phyloP scores from a whole-genome alignment of 1,284 basidiomycete genomes.

The Pterula multifida region DNA sequence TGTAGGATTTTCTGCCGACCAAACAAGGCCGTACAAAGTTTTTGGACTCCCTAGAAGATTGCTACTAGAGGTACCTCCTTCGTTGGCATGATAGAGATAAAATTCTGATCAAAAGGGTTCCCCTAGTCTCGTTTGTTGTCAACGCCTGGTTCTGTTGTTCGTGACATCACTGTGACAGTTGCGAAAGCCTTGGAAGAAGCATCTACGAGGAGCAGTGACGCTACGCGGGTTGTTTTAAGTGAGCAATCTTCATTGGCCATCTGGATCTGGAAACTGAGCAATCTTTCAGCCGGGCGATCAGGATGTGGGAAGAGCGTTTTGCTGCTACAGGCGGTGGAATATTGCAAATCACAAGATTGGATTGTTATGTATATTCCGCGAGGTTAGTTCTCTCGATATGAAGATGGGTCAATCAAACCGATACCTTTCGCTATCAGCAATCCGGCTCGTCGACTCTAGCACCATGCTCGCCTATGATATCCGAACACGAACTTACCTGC shows the following conservation, averaged over 20 bases:
- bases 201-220: constrained; percentile 25
- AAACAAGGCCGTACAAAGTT: constrained; percentile 38
- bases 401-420: neutral
- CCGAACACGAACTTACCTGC: constrained; percentile 68
- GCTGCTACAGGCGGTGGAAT: constrained; percentile 71
- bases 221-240: constrained; percentile 53
- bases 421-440: constrained; percentile 21
- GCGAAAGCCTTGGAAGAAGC: constrained; percentile 39
- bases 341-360: constrained; percentile 64
- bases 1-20: constrained; percentile 26
- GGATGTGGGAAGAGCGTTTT: constrained; percentile 83
- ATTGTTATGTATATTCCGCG: constrained; percentile 84
- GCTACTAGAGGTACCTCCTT: constrained; percentile 43
- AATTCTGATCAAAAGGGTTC: neutral
- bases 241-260: constrained; percentile 15
- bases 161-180: constrained; percentile 45
- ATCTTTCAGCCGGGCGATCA: constrained; percentile 47
- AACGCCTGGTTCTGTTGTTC: constrained; percentile 53
- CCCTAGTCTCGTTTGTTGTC: constrained; percentile 54
- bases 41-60: constrained; percentile 59
- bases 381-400: constrained; percentile 30
- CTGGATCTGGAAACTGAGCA: constrained; percentile 7
- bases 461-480: constrained; percentile 68
- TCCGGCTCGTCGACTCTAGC: constrained; percentile 70
- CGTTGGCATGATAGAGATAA: neutral